Conservation (phyloP, 768 basidiomycete genomes). For the Cyclocybe cylindracea region DNA sequence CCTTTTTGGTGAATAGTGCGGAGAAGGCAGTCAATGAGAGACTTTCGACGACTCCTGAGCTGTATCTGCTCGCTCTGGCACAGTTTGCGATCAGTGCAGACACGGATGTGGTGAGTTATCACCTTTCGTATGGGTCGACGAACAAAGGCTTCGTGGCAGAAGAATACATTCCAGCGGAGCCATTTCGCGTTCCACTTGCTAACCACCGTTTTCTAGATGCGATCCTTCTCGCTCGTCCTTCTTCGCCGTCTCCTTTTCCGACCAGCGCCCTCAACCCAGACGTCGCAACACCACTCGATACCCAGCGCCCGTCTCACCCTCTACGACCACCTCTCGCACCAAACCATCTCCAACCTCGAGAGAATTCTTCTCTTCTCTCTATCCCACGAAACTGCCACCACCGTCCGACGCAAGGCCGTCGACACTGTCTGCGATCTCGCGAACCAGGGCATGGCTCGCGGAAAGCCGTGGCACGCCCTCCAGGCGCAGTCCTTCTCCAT, state of each 20-base stretch:
- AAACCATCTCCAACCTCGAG: conserved; percentile 68
- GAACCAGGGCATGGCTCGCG: conserved; percentile 71
- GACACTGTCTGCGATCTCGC: conserved; percentile 80
- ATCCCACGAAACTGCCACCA: conserved; percentile 53
- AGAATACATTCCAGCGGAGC: no score
- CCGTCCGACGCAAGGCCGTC: conserved; percentile 70
- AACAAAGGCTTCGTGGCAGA: no score
- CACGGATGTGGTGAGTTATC: conserved; percentile 69
- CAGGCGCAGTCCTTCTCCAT: conserved; percentile 73
- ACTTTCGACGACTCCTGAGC: conserved; percentile 74
- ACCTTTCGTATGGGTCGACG: no score
- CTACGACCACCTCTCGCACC: conserved; percentile 74
- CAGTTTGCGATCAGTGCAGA: conserved; percentile 79
- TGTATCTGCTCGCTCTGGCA: conserved; percentile 75
- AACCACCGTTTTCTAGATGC: conserved; percentile 55
- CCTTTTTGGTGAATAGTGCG: conserved; percentile 43
- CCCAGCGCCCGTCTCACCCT: conserved; percentile 49
- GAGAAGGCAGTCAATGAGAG: conserved; percentile 84
- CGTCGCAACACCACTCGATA: conserved; percentile 14
- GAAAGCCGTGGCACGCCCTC: conserved; percentile 80
- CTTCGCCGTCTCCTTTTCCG: conserved; percentile 80
- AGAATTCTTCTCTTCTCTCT: conserved; percentile 72
- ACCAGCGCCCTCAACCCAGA: conserved; percentile 14
- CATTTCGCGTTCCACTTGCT: not conserved
- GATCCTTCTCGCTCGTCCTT: conserved; percentile 81